phyloP scores from a whole-genome alignment of 2,329 filamentous ascomycete genomes.

The Fusarium sp. region DNA sequence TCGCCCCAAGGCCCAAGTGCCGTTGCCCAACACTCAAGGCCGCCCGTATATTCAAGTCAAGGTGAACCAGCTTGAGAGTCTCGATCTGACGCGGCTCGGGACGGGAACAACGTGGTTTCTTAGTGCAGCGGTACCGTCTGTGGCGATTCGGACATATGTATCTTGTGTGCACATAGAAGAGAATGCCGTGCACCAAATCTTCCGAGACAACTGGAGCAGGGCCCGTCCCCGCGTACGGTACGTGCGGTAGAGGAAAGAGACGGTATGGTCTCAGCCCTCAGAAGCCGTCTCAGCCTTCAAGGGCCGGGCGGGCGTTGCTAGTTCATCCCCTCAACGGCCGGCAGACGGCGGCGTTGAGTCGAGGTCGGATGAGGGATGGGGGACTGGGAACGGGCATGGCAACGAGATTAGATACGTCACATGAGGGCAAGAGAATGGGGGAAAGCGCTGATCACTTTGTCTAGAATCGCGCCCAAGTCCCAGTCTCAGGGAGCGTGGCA shows the following conservation, averaged over 20 bases:
- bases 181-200: neutral
- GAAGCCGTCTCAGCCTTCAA: constrained; percentile 27
- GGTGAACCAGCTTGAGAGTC: neutral
- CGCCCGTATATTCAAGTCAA: neutral
- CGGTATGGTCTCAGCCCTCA: constrained; percentile 26
- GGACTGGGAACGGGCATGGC: constrained; percentile 1
- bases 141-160: neutral
- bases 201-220: constrained; percentile 8
- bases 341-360: constrained; percentile 11
- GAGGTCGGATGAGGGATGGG: constrained; percentile 1
- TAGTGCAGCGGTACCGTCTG: neutral
- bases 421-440: constrained; percentile 26
- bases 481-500: neutral
- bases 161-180: neutral
- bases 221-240: constrained; percentile 9
- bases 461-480: constrained; percentile 22
- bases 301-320: constrained; percentile 17
- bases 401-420: constrained; percentile 36
- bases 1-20: neutral
- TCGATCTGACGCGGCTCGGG: neutral
- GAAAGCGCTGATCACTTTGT: constrained; percentile 36
- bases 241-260: neutral
- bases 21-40: neutral
- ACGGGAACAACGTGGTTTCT: neutral
- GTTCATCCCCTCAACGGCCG: neutral